Base-by-base conservation (phyloP, 2,329 filamentous ascomycete species). In the Hypoxylon sp. region DNA sequence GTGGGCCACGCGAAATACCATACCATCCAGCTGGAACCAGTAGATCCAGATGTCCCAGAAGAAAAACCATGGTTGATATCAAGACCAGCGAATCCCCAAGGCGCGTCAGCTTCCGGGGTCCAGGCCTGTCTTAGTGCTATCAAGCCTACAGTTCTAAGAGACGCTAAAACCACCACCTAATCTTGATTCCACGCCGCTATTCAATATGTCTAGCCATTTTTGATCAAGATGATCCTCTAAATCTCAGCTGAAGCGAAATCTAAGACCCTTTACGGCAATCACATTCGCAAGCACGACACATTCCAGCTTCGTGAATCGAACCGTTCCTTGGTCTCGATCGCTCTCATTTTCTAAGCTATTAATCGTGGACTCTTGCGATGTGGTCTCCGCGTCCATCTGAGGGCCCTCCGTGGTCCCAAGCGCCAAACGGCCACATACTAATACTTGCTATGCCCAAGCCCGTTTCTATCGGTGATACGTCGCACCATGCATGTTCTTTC, bases 211-310 rank as follows among this genome's bases (percentile, higher is more conserved):
- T 69, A 69, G 41, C 60, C 41, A 9, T 11, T 61, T 64, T 59
- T 30, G 63, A 63, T 38, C 17, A 69, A 63, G 46, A 58, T 51
- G 36, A 55, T 58, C 46, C 30, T 28, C 59, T 57, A 41, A 49
- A 21, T 61, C 34, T 58, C 60, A 69, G 63, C 60, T 69, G 63
- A 67, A 59, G 56, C 49, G 19, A 64, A 58, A 58, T 56, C 60
- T 69, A 67, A 69, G 61, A 65, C 67, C 41, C 7, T 56, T 56
- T 67, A 32, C 28, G 52, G 63, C 51, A 67, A 59, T 58, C 30
- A 60, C 45, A 21, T 51, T 63, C 38, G 32, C 63, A 43, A 41
- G 28, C 57, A 23, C 23, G 23, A 59, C 38, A 17, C 60, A 59
- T 58, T 67, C 52, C 60, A 67, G 51, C 51, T 19, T 67, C 56